Conservation (phyloP, 768 basidiomycete species). For the Gymnopilus dilepis region DNA sequence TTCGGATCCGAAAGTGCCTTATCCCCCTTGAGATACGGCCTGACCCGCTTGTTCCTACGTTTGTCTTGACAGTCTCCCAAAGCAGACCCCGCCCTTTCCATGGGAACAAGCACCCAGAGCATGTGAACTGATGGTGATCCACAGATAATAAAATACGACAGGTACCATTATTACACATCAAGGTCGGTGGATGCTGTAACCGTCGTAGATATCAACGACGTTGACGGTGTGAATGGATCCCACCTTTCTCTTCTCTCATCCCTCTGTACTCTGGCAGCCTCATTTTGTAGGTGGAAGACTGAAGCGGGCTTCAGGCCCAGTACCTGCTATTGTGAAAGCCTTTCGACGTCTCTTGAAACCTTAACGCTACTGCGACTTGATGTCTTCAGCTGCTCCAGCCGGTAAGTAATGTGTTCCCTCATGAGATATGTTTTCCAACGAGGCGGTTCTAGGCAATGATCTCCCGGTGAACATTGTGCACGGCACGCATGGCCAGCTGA, state of each 20-base stretch:
- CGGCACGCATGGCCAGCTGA: constrained; percentile 45
- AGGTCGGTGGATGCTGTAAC: background rate
- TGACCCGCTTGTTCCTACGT: too few species aligned
- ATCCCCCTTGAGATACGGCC: too few species aligned
- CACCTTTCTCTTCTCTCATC: background rate
- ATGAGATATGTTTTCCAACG: too few species aligned
- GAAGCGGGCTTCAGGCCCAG: constrained; percentile 25
- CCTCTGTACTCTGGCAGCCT: constrained; percentile 23
- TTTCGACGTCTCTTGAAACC: background rate
- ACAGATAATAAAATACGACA: background rate
- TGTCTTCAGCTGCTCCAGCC: constrained; percentile 3
- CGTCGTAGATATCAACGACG: background rate
- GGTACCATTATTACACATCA: background rate
- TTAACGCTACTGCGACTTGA: constrained; percentile 1
- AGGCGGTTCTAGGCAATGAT: background rate
- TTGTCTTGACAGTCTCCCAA: too few species aligned
- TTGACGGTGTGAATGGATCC: background rate
- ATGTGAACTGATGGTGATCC: background rate
- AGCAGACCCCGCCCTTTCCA: background rate
- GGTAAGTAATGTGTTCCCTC: background rate
- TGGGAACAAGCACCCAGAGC: constrained; percentile 16
- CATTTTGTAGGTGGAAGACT: constrained; percentile 10
- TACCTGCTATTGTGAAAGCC: constrained; percentile 3
- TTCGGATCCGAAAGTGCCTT: too few species aligned
- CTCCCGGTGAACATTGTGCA: constrained; percentile 44